Evolutionary conservation across 2,329 filamentous ascomycete genomes (phyloP).

Genomic region (Cadophora luteo-olivacea): DNA sequence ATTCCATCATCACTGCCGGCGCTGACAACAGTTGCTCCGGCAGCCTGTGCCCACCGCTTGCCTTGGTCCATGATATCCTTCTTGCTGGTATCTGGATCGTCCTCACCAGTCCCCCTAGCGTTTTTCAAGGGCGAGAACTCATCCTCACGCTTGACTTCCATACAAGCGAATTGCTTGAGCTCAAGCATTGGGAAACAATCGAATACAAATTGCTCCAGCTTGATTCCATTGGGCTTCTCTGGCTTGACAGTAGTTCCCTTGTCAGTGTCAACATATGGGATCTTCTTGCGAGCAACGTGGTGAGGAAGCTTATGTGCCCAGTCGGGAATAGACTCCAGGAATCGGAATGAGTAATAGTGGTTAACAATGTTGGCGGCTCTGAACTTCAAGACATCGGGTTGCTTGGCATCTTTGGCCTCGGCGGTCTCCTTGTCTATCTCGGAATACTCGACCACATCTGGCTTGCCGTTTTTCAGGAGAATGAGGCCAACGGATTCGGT

Average conservation of each 20-base stretch:
- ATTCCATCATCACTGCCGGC: conserved; percentile 71
- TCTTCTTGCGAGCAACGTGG: conserved; percentile 98
- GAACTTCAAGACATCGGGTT: conserved; percentile 87
- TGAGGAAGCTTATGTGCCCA: conserved; percentile 90
- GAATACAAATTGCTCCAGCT: conserved; percentile 99
- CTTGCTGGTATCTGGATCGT: conserved; percentile 93
- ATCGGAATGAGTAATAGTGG: conserved; percentile 97
- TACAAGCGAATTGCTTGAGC: conserved; percentile 88
- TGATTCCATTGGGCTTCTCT: conserved; percentile 95
- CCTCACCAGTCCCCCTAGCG: conserved; percentile 80
- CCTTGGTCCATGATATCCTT: conserved; percentile 90
- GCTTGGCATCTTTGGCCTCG: conserved; percentile 83
- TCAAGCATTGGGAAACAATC: conserved; percentile 93
- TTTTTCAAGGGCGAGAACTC: conserved; percentile 99
- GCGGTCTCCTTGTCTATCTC: conserved; percentile 92
- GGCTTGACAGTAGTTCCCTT: conserved; percentile 86
- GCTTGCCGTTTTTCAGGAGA: conserved; percentile 91
- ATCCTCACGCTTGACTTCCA: conserved; percentile 96
- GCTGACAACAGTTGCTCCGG: conserved; percentile 76
- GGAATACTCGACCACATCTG: conserved; percentile 97
- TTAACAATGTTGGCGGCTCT: conserved; percentile 99
- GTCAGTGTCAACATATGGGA: conserved; percentile 79
- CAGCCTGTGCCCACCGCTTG: conserved; percentile 81
- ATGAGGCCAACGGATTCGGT: conserved; percentile 97
- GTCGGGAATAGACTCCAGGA: conserved; percentile 87